These are phyloP conservation scores for Fusarium newnesense DNA, from an alignment of 2,329 filamentous ascomycete species.

Conservation along the genomic window DNA sequence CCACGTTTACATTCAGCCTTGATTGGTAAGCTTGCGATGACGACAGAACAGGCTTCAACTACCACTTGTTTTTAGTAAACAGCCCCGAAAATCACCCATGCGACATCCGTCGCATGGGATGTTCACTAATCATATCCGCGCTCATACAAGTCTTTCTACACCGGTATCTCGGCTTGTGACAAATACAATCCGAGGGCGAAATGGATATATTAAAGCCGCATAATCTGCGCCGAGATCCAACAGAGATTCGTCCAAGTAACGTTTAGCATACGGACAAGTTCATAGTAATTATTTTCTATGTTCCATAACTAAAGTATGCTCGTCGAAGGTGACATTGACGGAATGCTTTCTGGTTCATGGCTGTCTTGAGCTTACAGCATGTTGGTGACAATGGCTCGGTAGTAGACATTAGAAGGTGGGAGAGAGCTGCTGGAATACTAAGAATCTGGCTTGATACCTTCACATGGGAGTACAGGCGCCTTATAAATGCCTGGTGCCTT, in stretches of 20 bases:
- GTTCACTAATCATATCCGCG: not conserved
- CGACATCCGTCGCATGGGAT: not conserved
- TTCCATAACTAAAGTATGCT: not conserved
- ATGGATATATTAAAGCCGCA: accelerated
- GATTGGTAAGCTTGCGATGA: not conserved
- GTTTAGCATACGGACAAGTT: not conserved
- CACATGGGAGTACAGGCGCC: not conserved
- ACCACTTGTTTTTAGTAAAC: not conserved
- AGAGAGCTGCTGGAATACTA: too few relatives aligned
- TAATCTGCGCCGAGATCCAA: accelerated
- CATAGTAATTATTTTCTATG: not conserved
- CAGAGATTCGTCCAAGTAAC: not conserved
- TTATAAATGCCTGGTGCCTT: too few relatives aligned
- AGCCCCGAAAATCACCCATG: not conserved
- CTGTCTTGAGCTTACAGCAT: not conserved
- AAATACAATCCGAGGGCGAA: not conserved
- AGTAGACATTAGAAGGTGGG: not conserved
- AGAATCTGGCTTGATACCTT: not conserved
- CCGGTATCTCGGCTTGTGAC: accelerated
- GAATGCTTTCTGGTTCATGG: not conserved
- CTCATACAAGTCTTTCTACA: accelerated
- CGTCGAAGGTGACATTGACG: too few relatives aligned
- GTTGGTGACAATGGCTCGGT: not conserved
- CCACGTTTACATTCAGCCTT: not conserved
- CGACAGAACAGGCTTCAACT: not conserved